Evolutionary conservation across 2,329 filamentous ascomycete genomes (phyloP).

Genomic region (Aureobasidium sp.): DNA sequence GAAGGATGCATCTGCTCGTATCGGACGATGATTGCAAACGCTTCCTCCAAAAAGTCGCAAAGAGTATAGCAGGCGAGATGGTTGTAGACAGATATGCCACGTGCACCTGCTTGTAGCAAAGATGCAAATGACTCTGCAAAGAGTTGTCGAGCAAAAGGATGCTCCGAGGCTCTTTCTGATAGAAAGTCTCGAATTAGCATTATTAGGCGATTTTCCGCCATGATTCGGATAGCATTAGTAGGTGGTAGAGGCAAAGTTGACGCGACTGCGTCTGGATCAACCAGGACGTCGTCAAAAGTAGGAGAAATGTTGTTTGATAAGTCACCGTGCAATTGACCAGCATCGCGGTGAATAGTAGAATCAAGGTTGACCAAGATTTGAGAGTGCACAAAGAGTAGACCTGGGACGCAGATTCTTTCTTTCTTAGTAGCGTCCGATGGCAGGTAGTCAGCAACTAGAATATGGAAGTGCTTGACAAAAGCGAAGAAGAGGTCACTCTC

Average conservation of each 20-base stretch:
- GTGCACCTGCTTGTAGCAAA: slow-evolving; percentile 66
- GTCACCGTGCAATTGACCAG: slow-evolving; percentile 31
- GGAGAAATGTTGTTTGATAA: slow-evolving; percentile 35
- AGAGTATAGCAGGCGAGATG: slow-evolving; percentile 79
- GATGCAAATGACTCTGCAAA: slow-evolving; percentile 70
- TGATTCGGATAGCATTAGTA: slow-evolving; percentile 65
- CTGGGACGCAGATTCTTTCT: slow-evolving; percentile 63
- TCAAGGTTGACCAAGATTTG: slow-evolving; percentile 75
- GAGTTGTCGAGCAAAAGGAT: slow-evolving; percentile 52
- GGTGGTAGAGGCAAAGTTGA: slow-evolving; percentile 55
- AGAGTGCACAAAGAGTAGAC: slow-evolving; percentile 71
- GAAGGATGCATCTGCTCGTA: slow-evolving; percentile 45
- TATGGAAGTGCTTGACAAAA: slow-evolving; percentile 81
- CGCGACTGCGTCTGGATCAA: slow-evolving; percentile 59
- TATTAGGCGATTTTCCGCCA: slow-evolving; percentile 83
- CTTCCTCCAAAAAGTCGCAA: slow-evolving; percentile 86
- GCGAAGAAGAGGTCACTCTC: slow-evolving; percentile 89
- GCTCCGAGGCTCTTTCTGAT: slow-evolving; percentile 51
- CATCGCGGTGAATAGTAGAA: slow-evolving; percentile 72
- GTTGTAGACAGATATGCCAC: slow-evolving; percentile 71
- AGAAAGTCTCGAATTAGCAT: slow-evolving; percentile 77
- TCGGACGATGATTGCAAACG: slow-evolving; percentile 58
- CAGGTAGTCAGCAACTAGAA: slow-evolving; percentile 61
- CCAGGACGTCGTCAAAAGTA: slow-evolving; percentile 61
- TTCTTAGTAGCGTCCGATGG: slow-evolving; percentile 41